These are phyloP conservation scores for Venturia asperata DNA, from an alignment of 2,329 filamentous ascomycete genomes.

Conservation along the genomic window DNA sequence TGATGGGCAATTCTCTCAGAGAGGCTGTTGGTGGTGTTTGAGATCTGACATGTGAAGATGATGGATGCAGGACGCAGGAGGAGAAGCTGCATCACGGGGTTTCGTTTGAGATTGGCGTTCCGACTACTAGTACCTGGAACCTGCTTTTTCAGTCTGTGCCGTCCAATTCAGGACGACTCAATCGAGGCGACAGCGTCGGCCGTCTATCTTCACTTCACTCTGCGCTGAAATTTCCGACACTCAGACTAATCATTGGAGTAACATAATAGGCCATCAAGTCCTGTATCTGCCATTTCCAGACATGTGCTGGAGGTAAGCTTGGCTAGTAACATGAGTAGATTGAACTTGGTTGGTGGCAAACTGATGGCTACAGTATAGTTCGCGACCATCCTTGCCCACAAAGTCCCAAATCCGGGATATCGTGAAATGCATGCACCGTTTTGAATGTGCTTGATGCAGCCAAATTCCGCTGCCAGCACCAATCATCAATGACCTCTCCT, in stretches of 20 bases:
- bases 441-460: background rate
- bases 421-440: background rate
- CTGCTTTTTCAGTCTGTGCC: background rate
- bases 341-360: no score
- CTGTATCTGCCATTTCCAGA: no score
- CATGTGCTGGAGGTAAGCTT: no score
- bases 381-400: no score
- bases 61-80: background rate
- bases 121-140: no score
- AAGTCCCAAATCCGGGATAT: background rate
- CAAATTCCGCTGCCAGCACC: background rate
- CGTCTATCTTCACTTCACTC: no score
- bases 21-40: background rate
- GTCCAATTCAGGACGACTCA: background rate
- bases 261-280: no score
- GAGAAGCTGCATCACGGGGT: background rate
- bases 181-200: background rate
- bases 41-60: slow-evolving; percentile 3
- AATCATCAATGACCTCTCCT: background rate
- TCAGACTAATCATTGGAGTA: no score
- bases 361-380: no score
- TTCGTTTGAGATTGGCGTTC: background rate
- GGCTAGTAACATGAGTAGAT: no score
- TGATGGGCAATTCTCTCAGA: background rate
- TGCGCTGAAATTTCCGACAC: no score